Conservation (phyloP, 139 green algal genomes). For the Chlamydomonas sp. region DNA sequence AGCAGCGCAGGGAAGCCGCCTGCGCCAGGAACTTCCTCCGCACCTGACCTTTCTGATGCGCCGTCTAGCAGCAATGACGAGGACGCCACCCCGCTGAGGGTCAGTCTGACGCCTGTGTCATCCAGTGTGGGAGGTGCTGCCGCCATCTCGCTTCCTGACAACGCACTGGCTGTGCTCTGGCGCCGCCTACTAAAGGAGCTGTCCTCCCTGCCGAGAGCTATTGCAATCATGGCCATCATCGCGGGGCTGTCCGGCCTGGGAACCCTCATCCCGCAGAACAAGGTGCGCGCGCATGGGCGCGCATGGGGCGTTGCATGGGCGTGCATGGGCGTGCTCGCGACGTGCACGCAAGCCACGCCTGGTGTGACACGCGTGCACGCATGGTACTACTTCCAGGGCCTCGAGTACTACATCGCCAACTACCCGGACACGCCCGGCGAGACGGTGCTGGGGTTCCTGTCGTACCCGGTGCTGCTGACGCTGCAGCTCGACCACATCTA, state of each 20-base stretch:
- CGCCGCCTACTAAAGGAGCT: constrained; percentile 46
- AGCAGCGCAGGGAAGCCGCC: too few species aligned
- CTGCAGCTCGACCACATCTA: constrained; percentile 88
- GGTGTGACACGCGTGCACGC: not conserved
- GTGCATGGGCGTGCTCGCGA: too few species aligned
- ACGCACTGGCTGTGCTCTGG: too few species aligned
- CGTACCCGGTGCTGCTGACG: constrained; percentile 52
- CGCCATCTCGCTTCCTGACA: too few species aligned
- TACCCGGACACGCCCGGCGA: constrained; percentile 38
- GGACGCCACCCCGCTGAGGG: too few species aligned
- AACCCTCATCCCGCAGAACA: constrained; percentile 90
- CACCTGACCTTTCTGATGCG: too few species aligned
- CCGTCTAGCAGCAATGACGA: too few species aligned
- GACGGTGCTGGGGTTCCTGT: constrained; percentile 77
- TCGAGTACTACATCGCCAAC: constrained; percentile 63
- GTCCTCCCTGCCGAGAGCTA: constrained; percentile 79
- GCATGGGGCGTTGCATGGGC: not conserved
- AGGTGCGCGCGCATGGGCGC: constrained; percentile 33
- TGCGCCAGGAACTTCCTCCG: too few species aligned
- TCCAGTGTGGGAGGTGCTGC: too few species aligned
- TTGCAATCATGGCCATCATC: constrained; percentile 78
- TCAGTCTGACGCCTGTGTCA: too few species aligned
- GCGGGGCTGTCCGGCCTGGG: constrained; percentile 73
- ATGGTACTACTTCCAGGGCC: not conserved
- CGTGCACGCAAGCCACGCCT: not conserved